Evolutionary conservation across 768 basidiomycete species (phyloP).

Genomic region (Neoboletus brunneissimus): DNA sequence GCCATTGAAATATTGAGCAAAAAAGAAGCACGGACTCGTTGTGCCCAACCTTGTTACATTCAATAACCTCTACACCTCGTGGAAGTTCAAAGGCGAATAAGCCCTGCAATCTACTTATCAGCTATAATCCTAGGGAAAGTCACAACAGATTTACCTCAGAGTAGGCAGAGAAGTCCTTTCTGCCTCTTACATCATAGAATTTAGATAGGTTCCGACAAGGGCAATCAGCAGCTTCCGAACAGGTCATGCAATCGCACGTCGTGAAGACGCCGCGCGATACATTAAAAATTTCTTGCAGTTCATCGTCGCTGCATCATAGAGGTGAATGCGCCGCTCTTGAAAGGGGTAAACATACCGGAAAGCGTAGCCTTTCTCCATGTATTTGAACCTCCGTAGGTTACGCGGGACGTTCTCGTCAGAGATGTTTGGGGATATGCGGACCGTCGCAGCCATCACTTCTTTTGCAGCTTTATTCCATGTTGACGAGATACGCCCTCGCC

Average conservation of each 20-base stretch:
- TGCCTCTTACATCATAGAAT: slow-evolving; percentile 28
- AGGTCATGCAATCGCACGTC: slow-evolving; percentile 43
- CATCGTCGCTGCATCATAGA: slow-evolving; percentile 15
- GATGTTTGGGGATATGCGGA: slow-evolving; percentile 36
- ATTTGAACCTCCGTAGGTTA: slow-evolving; percentile 43
- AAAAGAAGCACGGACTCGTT: not conserved
- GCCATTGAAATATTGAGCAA: not conserved
- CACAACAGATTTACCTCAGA: slow-evolving; percentile 26
- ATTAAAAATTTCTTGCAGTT: slow-evolving; percentile 19
- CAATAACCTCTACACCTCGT: slow-evolving; percentile 52
- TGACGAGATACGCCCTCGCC: slow-evolving; percentile 26
- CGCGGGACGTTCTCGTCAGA: slow-evolving; percentile 40
- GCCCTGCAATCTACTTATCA: slow-evolving; percentile 37
- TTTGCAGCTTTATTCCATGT: slow-evolving; percentile 32
- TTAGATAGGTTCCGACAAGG: slow-evolving; percentile 49
- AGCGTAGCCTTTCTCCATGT: slow-evolving; percentile 51
- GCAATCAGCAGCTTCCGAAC: slow-evolving; percentile 38
- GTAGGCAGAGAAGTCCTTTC: slow-evolving; percentile 42
- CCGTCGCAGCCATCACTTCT: slow-evolving; percentile 27
- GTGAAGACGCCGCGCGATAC: slow-evolving; percentile 37
- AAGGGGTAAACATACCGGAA: slow-evolving; percentile 37
- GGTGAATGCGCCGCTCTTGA: slow-evolving; percentile 4
- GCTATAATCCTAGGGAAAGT: not conserved
- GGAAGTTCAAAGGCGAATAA: slow-evolving; percentile 44
- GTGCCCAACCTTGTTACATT: slow-evolving; percentile 57